Evolutionary conservation across 169 alveolate genomes (phyloP), one percentile per base, ranked within the genome.

Genomic region (Eimeria acervulina): DNA sequence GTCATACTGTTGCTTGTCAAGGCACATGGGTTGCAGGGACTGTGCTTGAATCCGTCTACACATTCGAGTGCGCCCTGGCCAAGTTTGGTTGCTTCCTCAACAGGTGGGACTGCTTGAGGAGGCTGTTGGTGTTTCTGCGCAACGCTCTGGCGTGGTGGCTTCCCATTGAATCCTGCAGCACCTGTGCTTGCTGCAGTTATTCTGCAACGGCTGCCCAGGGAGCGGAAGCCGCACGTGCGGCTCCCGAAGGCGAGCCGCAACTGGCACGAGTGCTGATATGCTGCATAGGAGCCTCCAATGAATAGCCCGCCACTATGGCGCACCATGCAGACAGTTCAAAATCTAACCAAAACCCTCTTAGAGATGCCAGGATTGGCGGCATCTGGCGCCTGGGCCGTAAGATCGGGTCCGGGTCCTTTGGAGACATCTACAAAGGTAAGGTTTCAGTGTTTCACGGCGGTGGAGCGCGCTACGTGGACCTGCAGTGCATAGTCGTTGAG

Each of bases 381-480:
- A 98, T 98, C 96, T 99, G 99, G 98, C 98, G 99, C 90, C 96
- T 99, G 90, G 99, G 99, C 80, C 98, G 99, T 88, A 99, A 99
- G 97, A 98, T 99, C 78, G 99, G 99, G 38, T 98, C 99, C 90
- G 99, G 99, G 36, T 98, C 99, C 66, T 99, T 99, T 97, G 99
- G 99, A 61, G 99, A 99, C 90, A 99, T 99, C 74, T 99, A 98
- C 98, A 98, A 98, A 94, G 99, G 95, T 95, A 70, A 44, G 94
- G 31, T 33, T 72, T 72, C 51, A 17, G 28, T 70, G 81, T 0
- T 12, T 26, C 81, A 36, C 17, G 33, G 51, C 52, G 36, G 31
- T 38, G 31, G n/a, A 12, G 33, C 28, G 10, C n/a, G 31, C 31
- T 31, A 2, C 51, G 8, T 31, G 8, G 8, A 0, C 15, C 83